Conservation (phyloP, 139 green algal genomes). For the Coelastrella sp. region DNA sequence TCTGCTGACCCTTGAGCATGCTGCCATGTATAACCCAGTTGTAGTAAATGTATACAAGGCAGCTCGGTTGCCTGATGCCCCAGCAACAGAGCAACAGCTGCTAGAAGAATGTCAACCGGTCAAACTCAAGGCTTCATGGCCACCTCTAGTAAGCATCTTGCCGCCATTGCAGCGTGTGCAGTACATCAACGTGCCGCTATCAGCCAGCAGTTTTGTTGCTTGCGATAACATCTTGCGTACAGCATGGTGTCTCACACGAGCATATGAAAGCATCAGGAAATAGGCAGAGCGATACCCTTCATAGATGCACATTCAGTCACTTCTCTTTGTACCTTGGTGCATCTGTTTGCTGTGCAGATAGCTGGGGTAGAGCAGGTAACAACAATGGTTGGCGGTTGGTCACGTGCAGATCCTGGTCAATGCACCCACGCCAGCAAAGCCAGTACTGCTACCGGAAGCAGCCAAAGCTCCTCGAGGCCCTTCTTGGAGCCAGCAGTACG, state of each 20-base stretch:
- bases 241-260: no score
- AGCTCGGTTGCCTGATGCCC: constrained; percentile 56
- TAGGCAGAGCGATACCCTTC: no score
- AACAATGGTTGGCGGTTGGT: not conserved
- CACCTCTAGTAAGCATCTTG: constrained; percentile 24
- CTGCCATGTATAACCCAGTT: constrained; percentile 56
- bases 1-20: constrained; percentile 54
- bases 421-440: no score
- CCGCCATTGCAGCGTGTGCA: not conserved
- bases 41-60: constrained; percentile 49
- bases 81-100: constrained; percentile 51
- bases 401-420: not conserved
- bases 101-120: constrained; percentile 50
- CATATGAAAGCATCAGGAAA: no score
- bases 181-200: no score
- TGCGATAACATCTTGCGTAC: no score
- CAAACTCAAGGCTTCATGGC: constrained; percentile 47
- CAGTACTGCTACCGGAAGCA: not conserved
- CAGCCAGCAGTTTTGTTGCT: no score
- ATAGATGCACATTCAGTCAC: no score
- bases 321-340: no score
- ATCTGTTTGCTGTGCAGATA: not conserved
- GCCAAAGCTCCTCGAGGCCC: not conserved
- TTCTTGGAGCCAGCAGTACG: not conserved
- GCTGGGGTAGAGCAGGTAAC: not conserved